These are phyloP conservation scores for Phytophthora citrophthora DNA, from an alignment of 352 stramenopile species.

Conservation along the genomic window DNA sequence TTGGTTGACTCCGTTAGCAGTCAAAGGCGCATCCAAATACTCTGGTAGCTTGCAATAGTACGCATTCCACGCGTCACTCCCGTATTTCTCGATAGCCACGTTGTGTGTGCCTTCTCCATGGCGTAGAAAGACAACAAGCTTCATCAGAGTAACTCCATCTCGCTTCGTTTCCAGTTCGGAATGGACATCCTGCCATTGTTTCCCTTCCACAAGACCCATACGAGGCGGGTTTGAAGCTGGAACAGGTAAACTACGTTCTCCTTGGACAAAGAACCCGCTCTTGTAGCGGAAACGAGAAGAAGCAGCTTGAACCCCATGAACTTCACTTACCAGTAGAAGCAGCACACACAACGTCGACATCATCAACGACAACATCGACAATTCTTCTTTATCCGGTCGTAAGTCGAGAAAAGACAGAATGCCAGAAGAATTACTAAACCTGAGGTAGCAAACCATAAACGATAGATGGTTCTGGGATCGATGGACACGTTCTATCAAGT, in stretches of 20 bases:
- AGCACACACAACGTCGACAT: conserved; percentile 1
- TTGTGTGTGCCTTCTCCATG: conserved; percentile 41
- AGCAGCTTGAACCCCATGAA: background rate
- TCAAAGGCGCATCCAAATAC: conserved; percentile 34
- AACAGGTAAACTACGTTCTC: conserved; percentile 6
- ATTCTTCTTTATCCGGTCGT: background rate
- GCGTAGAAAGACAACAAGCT: conserved; percentile 36
- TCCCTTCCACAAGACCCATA: conserved; percentile 34
- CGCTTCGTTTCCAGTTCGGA: conserved; percentile 10
- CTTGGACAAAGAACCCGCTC: conserved; percentile 31
- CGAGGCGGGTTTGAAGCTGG: conserved; percentile 22
- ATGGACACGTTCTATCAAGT: conserved; percentile 30
- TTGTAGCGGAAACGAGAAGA: conserved; percentile 17
- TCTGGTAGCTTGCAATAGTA: conserved; percentile 35
- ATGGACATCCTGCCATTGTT: conserved; percentile 36
- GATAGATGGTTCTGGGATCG: conserved; percentile 17
- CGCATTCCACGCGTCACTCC: conserved; percentile 29
- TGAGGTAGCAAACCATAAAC: background rate
- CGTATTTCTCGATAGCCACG: conserved; percentile 36
- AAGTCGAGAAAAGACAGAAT: conserved; percentile 16
- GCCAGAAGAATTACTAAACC: background rate
- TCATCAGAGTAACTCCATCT: conserved; percentile 9
- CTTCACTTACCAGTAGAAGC: conserved; percentile 10
- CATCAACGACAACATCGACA: background rate
- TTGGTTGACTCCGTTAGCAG: conserved; percentile 25